Percentiles rank a stretch among this genome's conserved stretches.
Conservation (phyloP, 441 rosid species). For the Arabidopsis hybrid region DNA sequence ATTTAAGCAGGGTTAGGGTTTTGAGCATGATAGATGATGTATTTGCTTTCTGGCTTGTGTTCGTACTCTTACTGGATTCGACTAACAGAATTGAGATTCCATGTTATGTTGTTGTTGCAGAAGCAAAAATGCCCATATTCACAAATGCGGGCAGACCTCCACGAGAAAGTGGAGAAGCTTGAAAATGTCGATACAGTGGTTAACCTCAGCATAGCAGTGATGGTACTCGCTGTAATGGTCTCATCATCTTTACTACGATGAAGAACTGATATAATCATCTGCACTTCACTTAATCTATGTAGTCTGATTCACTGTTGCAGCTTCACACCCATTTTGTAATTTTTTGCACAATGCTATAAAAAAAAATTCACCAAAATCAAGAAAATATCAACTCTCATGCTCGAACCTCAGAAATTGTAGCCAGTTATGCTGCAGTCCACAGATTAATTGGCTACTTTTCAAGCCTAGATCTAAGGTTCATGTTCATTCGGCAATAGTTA, state of each 20-base stretch:
- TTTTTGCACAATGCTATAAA: neutral
- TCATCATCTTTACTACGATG: conserved; percentile 38
- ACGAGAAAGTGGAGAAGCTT: conserved; percentile 49
- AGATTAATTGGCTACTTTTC: neutral
- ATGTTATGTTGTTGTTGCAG: conserved; percentile 49
- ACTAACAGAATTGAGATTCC: conserved; percentile 4
- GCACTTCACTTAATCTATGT: conserved; percentile 12
- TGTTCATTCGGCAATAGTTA: neutral
- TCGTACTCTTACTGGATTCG: conserved; percentile 2
- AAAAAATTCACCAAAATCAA: neutral
- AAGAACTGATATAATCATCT: neutral
- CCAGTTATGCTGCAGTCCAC: neutral
- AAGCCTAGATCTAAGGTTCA: neutral
- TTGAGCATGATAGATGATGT: conserved; percentile 7
- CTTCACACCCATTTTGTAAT: conserved; percentile 1
- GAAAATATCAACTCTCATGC: neutral
- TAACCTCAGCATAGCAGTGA: conserved; percentile 62
- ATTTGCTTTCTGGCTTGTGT: neutral
- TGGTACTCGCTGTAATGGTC: conserved; percentile 50
- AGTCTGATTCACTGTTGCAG: conserved; percentile 30
- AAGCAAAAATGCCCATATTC: conserved; percentile 55
- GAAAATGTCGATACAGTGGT: conserved; percentile 64
- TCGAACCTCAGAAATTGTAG: neutral
- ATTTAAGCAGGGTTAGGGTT: conserved; percentile 17
- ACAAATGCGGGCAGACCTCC: conserved; percentile 46